phyloP scores from a whole-genome alignment of 1,284 basidiomycete genomes.

The Ceratobasidium sp. region DNA sequence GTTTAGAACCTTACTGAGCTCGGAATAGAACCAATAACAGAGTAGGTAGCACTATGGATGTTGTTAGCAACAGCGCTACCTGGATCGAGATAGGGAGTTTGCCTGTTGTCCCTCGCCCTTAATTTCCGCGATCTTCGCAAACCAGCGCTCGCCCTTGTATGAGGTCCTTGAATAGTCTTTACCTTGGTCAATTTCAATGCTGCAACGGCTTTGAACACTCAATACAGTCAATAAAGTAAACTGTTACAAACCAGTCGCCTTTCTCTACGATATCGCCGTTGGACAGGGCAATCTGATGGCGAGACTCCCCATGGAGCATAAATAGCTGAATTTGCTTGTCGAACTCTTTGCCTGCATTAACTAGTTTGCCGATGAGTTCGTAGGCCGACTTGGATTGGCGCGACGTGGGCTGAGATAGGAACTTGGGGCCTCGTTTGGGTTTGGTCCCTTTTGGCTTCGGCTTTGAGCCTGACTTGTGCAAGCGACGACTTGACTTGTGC shows the following conservation, averaged over 20 bases:
- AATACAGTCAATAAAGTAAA: no score
- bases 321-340: slow-evolving; percentile 18
- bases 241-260: background rate
- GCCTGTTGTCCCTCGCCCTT: background rate
- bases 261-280: background rate
- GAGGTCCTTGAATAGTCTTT: slow-evolving; percentile 9
- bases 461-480: no score
- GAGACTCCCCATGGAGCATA: background rate
- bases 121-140: slow-evolving; percentile 13
- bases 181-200: slow-evolving; percentile 10
- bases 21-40: slow-evolving; percentile 22
- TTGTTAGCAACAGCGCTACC: no score
- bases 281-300: background rate
- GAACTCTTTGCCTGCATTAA: no score
- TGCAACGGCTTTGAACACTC: no score
- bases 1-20: background rate
- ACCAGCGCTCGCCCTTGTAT: background rate
- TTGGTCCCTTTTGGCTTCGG: no score
- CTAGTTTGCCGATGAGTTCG: no score
- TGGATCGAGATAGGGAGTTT: no score
- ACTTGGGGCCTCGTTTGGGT: no score
- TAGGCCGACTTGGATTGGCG: no score
- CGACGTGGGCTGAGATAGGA: no score
- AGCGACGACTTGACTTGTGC: no score
- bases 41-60: background rate